Evolutionary conservation across 345 rosid genomes (phyloP).

Genomic region (Euphorbia tirucalli): DNA sequence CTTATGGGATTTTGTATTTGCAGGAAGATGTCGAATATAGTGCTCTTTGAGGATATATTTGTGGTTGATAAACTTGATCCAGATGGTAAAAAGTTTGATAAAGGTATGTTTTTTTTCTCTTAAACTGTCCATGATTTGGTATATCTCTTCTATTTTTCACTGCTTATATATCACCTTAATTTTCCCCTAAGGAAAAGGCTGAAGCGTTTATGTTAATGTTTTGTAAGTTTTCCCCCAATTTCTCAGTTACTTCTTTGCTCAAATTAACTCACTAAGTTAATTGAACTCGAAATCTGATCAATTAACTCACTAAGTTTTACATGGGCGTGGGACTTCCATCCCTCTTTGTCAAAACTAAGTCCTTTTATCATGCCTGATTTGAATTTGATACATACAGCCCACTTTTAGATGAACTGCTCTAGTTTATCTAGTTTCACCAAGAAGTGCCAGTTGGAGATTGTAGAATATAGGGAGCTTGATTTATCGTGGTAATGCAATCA

Average conservation of each 20-base stretch:
- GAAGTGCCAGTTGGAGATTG: neutral
- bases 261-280: no score
- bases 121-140: no score
- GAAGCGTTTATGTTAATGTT: no score
- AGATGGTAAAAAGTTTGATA: slow-evolving; percentile 82
- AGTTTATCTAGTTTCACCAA: neutral
- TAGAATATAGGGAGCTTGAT: neutral
- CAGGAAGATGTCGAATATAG: slow-evolving; percentile 11
- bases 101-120: slow-evolving; percentile 41
- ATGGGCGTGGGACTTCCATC: no score
- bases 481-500: neutral
- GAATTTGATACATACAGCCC: neutral
- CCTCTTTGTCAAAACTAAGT: no score
- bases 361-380: neutral
- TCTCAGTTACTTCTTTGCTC: neutral
- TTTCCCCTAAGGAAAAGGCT: neutral
- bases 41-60: slow-evolving; percentile 60
- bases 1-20: neutral
- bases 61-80: slow-evolving; percentile 44
- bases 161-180: neutral
- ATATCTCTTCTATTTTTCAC: no score
- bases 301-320: no score
- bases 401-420: neutral
- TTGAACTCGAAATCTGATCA: no score
- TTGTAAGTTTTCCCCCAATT: neutral